Conservation (phyloP, 2,329 filamentous ascomycete species). For the Talaromyces funiculosus region DNA sequence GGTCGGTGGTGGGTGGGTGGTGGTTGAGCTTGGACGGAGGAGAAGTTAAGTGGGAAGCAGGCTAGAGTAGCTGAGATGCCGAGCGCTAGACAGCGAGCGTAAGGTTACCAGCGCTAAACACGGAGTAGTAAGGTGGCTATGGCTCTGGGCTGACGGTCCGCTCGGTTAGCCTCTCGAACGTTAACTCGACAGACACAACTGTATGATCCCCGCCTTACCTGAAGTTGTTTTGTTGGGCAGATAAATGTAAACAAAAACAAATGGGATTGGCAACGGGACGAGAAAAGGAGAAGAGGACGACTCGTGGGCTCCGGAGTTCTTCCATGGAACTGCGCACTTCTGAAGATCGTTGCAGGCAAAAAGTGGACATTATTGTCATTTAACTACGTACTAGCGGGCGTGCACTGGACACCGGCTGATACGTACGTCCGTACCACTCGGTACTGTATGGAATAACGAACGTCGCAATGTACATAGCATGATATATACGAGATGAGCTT, state of each 20-base stretch:
- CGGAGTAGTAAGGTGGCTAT: conserved; percentile 8
- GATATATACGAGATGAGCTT: background rate
- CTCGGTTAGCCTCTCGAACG: conserved; percentile 8
- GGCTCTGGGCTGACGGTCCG: conserved; percentile 10
- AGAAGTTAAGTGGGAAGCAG: conserved; percentile 7
- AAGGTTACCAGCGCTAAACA: background rate
- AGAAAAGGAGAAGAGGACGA: background rate
- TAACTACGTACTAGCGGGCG: background rate
- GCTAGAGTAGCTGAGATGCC: conserved; percentile 1
- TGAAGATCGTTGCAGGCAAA: background rate
- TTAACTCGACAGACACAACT: background rate
- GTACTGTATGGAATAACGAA: background rate
- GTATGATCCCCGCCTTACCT: background rate
- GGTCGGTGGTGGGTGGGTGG: background rate
- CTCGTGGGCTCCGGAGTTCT: background rate
- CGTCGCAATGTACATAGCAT: background rate
- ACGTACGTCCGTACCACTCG: background rate
- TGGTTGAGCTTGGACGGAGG: conserved; percentile 7
- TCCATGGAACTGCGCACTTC: background rate
- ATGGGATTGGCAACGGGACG: background rate
- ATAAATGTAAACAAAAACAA: background rate
- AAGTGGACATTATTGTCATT: background rate
- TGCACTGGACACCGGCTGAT: background rate
- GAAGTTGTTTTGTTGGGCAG: background rate
- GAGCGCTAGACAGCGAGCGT: background rate